Conservation (phyloP, 2,329 filamentous ascomycete genomes). For the Rosellinia necatrix region DNA sequence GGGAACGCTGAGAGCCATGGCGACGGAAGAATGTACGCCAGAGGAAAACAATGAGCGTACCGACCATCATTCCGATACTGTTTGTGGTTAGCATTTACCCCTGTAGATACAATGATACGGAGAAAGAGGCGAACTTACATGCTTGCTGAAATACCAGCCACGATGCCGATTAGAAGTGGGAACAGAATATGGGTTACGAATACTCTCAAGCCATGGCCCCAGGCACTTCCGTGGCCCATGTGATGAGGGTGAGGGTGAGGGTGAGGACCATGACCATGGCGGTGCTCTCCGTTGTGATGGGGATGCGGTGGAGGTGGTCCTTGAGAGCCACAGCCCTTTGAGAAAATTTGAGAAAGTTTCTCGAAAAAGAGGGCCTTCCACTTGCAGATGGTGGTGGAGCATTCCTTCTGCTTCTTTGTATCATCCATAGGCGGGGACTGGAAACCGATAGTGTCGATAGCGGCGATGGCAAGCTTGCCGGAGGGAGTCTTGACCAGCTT, state of each 20-base stretch:
- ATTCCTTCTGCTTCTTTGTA: slow-evolving; percentile 40
- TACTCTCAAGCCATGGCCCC: slow-evolving; percentile 56
- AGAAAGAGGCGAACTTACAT: slow-evolving; percentile 50
- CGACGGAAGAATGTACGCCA: slow-evolving; percentile 61
- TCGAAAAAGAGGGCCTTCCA: slow-evolving; percentile 56
- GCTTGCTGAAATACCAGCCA: slow-evolving; percentile 70
- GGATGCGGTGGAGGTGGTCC: slow-evolving; percentile 10
- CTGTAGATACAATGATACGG: neutral
- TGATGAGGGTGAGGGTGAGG: slow-evolving; percentile 19
- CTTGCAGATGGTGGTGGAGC: slow-evolving; percentile 56
- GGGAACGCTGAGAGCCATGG: slow-evolving; percentile 40
- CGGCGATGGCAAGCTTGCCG: slow-evolving; percentile 60
- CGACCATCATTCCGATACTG: slow-evolving; percentile 68
- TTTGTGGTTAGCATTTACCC: slow-evolving; percentile 35
- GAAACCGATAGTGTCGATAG: slow-evolving; percentile 46
- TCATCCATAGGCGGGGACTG: slow-evolving; percentile 33
- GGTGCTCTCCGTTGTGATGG: slow-evolving; percentile 23
- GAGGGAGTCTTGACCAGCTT: slow-evolving; percentile 64
- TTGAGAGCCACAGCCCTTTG: slow-evolving; percentile 44
- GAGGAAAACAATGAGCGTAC: slow-evolving; percentile 63
- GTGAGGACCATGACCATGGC: slow-evolving; percentile 24
- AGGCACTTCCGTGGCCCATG: slow-evolving; percentile 41
- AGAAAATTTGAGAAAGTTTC: slow-evolving; percentile 45
- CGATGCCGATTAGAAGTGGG: slow-evolving; percentile 70
- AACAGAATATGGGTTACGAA: slow-evolving; percentile 67